A percentile compares a stretch with the other conserved stretches of the same genome.
Conservation (phyloP, 371 early-diverging fungal species). For the Gilbertella persicaria region DNA sequence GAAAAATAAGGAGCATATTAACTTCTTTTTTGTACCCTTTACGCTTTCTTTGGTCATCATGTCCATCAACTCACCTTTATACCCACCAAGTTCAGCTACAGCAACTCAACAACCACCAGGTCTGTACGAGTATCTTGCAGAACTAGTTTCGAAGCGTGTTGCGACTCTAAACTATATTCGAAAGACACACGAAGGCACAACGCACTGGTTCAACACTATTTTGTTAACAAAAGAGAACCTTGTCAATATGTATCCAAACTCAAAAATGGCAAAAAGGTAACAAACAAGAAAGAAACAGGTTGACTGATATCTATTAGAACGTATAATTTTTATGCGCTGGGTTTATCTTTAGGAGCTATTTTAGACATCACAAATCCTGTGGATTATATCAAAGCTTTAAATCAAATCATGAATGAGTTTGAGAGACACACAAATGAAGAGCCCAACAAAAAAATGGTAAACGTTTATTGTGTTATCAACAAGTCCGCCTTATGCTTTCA, state of each 20-base stretch:
- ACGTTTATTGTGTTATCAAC: neutral
- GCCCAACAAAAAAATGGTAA: constrained; percentile 57
- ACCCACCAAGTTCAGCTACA: constrained; percentile 12
- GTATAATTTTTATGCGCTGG: constrained; percentile 62
- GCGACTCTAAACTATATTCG: constrained; percentile 68
- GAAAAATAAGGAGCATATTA: no score
- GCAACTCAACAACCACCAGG: constrained; percentile 27
- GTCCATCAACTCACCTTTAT: constrained; percentile 17
- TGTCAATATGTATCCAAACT: constrained; percentile 34
- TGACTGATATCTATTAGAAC: constrained; percentile 35
- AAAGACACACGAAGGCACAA: constrained; percentile 56
- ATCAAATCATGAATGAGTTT: constrained; percentile 61
- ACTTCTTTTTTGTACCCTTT: no score
- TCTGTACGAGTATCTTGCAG: constrained; percentile 51
- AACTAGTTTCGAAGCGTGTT: constrained; percentile 67
- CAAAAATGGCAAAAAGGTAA: constrained; percentile 45
- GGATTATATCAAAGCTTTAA: constrained; percentile 67
- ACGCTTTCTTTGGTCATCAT: constrained; percentile 15
- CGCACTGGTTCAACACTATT: constrained; percentile 65
- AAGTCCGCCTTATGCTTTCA: no score
- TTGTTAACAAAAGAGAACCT: constrained; percentile 57
- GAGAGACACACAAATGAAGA: constrained; percentile 54
- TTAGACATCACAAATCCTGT: constrained; percentile 62
- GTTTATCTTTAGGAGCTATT: constrained; percentile 63
- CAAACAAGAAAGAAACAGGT: constrained; percentile 3